These are phyloP conservation scores for Phytophthora multivora DNA, from an alignment of 352 stramenopile genomes.

Conservation along the genomic window DNA sequence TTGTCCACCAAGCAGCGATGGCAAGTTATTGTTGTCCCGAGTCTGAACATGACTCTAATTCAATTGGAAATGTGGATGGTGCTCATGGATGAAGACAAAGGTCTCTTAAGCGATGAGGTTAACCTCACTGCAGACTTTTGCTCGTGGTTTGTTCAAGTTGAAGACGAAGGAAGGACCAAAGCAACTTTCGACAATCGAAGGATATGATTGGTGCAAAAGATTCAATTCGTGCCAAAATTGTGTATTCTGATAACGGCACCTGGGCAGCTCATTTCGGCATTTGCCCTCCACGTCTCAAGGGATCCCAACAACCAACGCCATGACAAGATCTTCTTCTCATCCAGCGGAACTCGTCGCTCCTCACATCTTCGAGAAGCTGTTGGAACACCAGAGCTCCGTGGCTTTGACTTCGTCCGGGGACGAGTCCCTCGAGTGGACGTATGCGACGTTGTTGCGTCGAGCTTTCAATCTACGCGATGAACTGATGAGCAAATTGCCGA, in stretches of 20 bases:
- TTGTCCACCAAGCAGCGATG: constrained; percentile 1
- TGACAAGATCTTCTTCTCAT: constrained; percentile 3
- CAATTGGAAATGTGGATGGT: not conserved
- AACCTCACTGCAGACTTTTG: not conserved
- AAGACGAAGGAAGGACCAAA: not conserved
- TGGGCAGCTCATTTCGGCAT: constrained; percentile 8
- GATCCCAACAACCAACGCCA: not conserved
- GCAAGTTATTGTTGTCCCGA: not conserved
- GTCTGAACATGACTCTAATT: too few species aligned
- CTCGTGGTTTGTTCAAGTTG: not conserved
- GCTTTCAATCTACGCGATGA: constrained; percentile 40
- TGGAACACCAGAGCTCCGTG: constrained; percentile 28
- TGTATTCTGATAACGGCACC: constrained; percentile 1
- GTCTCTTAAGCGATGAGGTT: not conserved
- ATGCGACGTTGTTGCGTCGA: constrained; percentile 43
- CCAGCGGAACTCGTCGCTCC: constrained; percentile 20
- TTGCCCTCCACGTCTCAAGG: constrained; percentile 1
- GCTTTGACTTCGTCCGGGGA: constrained; percentile 15
- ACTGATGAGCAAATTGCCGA: constrained; percentile 20
- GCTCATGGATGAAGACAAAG: not conserved
- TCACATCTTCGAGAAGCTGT: constrained; percentile 36
- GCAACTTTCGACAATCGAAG: not conserved
- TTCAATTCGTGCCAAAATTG: too few species aligned
- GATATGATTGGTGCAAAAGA: not conserved
- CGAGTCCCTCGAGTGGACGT: constrained; percentile 43